Base-by-base conservation (phyloP, 495 filamentous ascomycete genomes). In the Geopyxis carbonaria region DNA sequence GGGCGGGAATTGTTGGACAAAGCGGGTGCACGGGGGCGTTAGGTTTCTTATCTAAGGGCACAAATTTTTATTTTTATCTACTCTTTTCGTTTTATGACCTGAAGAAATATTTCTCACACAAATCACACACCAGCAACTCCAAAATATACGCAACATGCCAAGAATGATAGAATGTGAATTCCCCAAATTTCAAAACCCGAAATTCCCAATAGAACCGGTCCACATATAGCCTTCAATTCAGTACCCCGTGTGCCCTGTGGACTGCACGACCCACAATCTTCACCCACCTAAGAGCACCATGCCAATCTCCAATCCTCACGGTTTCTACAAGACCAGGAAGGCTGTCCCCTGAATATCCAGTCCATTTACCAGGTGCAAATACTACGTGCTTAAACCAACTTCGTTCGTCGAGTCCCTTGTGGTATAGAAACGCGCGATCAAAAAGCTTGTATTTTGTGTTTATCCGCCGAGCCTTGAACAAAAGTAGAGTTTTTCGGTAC, bases 321-420 rank as follows among this genome's bases (percentile, higher is more conserved):
- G 21, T 45, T 36, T 55, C 51, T 19, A 42, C 38, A 25, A 55
- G 23, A 0, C 51, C 50, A 16, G 51, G 51, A 21, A 53, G 53
- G 15, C 40, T 47, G 10, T 19, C 50, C 1, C 51, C 51, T n/a
- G 45, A 27, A 37, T 55, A 55, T 13, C 51, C 51, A 2, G 51
- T 55, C 45, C 46, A 50, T 8, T 42, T 16, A 14, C 51, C 51
- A 4, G 51, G 51, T 0, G 51, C 51, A 46, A 46, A 55, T 3
- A 55, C 51, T 15, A 51, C 36, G 43, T 55, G 51, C 23, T 54
- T 49, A 40, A 46, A 55, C 51, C 45, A 50, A 2, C 24, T 10
- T 18, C 51, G 33, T 11, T 36, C 50, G 16, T 52, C 51, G 2
- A 55, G 36, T 1, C 51, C 51, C 10, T 44, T 27, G 7, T 28